These are phyloP conservation scores for Akanthomyces lecanii DNA, from an alignment of 2,329 filamentous ascomycete genomes.

Conservation along the genomic window DNA sequence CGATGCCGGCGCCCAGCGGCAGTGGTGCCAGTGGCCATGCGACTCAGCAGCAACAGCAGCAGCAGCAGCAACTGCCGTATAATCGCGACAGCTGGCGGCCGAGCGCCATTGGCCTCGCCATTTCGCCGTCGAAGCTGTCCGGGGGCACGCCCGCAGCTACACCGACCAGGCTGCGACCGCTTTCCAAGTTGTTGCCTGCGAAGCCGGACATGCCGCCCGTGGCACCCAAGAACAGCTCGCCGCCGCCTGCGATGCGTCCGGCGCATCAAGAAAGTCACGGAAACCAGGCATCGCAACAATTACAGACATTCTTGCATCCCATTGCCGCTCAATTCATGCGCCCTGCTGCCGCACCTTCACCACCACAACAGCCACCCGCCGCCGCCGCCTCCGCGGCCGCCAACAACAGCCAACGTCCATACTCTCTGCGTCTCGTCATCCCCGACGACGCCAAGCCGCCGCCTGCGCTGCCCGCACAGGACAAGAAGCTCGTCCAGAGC, in stretches of 20 bases:
- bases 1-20: neutral
- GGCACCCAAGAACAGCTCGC: constrained; percentile 3
- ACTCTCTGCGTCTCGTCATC: constrained; percentile 6
- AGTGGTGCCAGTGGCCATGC: neutral
- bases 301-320: neutral
- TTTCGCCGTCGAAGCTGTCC: constrained; percentile 33
- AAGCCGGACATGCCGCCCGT: constrained; percentile 39
- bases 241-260: neutral
- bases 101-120: constrained; percentile 42
- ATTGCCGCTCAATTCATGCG: constrained; percentile 20
- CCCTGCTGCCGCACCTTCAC: neutral
- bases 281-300: constrained; percentile 17
- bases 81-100: constrained; percentile 30
- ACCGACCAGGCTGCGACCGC: constrained; percentile 26
- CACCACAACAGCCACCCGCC: neutral
- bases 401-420: neutral
- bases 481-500: constrained; percentile 13
- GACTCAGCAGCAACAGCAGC: constrained; percentile 14
- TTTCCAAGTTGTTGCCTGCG: constrained; percentile 43
- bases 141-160: constrained; percentile 22
- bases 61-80: constrained; percentile 23
- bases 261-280: neutral
- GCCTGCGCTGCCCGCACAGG: constrained; percentile 1
- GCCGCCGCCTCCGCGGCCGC: neutral
- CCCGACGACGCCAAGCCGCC: constrained; percentile 17